phyloP scores from a whole-genome alignment of 768 basidiomycete genomes.

The Tubosaeta sp. region DNA sequence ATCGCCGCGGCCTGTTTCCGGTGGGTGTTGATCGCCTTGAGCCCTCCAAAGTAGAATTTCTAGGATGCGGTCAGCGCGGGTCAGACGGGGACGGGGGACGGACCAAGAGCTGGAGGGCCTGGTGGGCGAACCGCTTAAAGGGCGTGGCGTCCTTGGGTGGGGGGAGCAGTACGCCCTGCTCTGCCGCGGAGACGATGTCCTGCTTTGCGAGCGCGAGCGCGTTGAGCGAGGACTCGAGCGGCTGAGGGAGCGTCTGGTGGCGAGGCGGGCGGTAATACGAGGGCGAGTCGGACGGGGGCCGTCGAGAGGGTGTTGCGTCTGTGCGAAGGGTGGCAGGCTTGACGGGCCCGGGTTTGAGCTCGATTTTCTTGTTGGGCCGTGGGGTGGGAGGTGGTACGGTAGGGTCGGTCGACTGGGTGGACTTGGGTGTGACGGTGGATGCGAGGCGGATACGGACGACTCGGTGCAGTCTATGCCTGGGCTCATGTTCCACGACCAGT shows the following conservation, averaged over 20 bases:
- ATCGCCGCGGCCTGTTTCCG: slow-evolving; percentile 53
- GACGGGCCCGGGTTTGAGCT: slow-evolving; percentile 62
- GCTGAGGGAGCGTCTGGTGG: slow-evolving; percentile 17
- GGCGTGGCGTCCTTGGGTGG: slow-evolving; percentile 60
- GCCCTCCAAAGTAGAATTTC: slow-evolving; percentile 84
- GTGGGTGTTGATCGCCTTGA: slow-evolving; percentile 67
- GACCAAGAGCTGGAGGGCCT: slow-evolving; percentile 45
- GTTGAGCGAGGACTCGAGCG: slow-evolving; percentile 17
- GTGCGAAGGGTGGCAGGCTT: slow-evolving; percentile 35
- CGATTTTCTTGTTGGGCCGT: slow-evolving; percentile 43
- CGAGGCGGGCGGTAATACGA: slow-evolving; percentile 23
- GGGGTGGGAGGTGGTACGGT: slow-evolving; percentile 23
- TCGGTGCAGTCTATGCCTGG: neutral
- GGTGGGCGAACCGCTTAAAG: slow-evolving; percentile 47
- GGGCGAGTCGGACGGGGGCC: slow-evolving; percentile 23
- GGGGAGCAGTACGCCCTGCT: slow-evolving; percentile 64
- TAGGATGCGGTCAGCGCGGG: slow-evolving; percentile 18
- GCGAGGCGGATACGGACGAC: slow-evolving; percentile 16
- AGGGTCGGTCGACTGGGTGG: slow-evolving; percentile 17
- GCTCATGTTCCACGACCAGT: too few relatives aligned
- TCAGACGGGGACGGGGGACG: slow-evolving; percentile 10
- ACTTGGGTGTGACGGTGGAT: slow-evolving; percentile 29
- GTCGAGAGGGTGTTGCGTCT: slow-evolving; percentile 15
- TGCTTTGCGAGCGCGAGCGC: slow-evolving; percentile 52
- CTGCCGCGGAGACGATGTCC: slow-evolving; percentile 61